These are phyloP conservation scores for Dothiorella sarmentorum DNA, from an alignment of 2,329 filamentous ascomycete genomes.

Conservation along the genomic window DNA sequence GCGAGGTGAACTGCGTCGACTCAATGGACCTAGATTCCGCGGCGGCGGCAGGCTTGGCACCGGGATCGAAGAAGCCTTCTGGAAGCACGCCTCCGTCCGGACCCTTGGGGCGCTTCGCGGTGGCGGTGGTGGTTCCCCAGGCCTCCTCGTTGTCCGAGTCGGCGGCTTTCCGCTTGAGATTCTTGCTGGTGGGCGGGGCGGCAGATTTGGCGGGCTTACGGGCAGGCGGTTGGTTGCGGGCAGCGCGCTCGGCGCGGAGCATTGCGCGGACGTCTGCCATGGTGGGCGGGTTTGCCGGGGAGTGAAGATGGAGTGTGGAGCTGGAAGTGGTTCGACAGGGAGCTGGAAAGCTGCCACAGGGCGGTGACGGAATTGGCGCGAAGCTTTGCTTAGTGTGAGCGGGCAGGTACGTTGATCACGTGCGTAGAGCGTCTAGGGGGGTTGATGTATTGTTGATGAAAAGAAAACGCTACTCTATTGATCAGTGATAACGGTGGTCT, in stretches of 20 bases:
- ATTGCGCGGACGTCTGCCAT: slow-evolving; percentile 40
- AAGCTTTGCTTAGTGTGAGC: background rate
- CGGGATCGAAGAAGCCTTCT: slow-evolving; percentile 35
- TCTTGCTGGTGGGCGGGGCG: slow-evolving; percentile 30
- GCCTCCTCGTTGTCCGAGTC: slow-evolving; percentile 30
- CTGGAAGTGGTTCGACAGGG: background rate
- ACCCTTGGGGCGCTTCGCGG: slow-evolving; percentile 31
- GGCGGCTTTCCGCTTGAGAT: slow-evolving; percentile 33
- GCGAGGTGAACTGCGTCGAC: slow-evolving; percentile 13
- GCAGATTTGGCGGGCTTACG: slow-evolving; percentile 29
- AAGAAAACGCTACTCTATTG: no score
- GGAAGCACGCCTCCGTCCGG: slow-evolving; percentile 24
- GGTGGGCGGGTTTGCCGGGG: background rate
- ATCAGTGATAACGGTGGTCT: no score
- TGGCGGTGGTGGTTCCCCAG: slow-evolving; percentile 33
- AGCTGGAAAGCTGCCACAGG: background rate
- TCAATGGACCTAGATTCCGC: slow-evolving; percentile 8
- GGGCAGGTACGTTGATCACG: background rate
- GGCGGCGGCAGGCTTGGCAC: slow-evolving; percentile 15
- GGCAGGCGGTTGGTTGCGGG: slow-evolving; percentile 27
- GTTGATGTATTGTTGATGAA: no score
- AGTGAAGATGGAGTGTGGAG: background rate
- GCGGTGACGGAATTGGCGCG: background rate
- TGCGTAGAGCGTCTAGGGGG: no score
- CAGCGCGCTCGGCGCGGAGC: slow-evolving; percentile 38